Base-by-base conservation (phyloP, 345 rosid genomes). In the rapeseed (Brassica napus) region DNA sequence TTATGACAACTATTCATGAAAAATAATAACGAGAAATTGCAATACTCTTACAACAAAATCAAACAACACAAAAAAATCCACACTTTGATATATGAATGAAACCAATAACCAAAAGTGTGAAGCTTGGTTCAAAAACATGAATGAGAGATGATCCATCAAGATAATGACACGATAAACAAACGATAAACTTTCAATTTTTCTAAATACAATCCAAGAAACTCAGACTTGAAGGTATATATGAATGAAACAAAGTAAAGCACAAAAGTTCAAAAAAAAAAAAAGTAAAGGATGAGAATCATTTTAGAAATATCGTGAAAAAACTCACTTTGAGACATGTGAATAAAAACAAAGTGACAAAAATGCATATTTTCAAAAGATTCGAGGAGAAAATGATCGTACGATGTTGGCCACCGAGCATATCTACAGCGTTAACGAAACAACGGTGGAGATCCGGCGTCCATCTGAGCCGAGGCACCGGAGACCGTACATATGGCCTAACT, bases 401-500 rank as follows among this genome's bases (percentile, higher is more conserved):
- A 79, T 88, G 81, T 81, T 88, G 97, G 16, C 99, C 99, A 44
- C 99, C 99, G 39, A 95, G 99, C 24, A 87, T 74, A n/a, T 93
- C 92, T 7, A 95, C 87, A 72, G 98, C 99, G 83, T 87, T 87
- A 83, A 95, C 87, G 77, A 95, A 95, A 70, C 94, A 87, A 74
- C 84, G 94, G 81, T 95, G 99, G 64, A 95, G 98, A 59, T 93
- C 98, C 14, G 99, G 97, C 12, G 99, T 95, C 99, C 99, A 95
- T 82, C 97, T 82, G 76, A 95, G 80, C 3, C 99, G 90, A 71
- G 98, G 97, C 35, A 93, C 89, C 35, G 93, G 94, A 30, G 99
- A 95, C 73, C 99, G 87, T 77, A 91, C 77, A 77, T 95, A 93
- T 30, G 90, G 96, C 73, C 99, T 87, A 66, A 93, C 97, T n/a